These are phyloP conservation scores for Hyphopichia khmerensis DNA, from an alignment of 1,139 yeast species.

Conservation along the genomic window DNA sequence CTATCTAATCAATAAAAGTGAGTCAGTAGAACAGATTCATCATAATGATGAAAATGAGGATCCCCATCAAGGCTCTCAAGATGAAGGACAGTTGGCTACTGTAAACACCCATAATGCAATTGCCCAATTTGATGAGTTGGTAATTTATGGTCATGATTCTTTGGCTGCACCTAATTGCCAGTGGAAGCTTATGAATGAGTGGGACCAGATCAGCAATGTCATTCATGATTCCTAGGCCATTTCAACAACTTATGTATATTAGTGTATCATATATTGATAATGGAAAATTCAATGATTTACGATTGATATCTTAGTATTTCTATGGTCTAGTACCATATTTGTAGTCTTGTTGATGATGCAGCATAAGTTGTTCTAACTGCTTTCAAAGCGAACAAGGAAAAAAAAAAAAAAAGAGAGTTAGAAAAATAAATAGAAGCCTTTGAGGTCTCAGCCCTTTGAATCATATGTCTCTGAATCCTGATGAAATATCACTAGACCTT, in stretches of 20 bases:
- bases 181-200: constrained; percentile 36
- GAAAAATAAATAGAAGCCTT: no score
- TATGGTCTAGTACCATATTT: no score
- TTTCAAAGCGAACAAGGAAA: no score
- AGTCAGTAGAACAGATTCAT: constrained; percentile 20
- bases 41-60: constrained; percentile 12
- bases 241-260: no score
- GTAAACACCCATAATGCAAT: constrained; percentile 28
- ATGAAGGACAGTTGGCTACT: constrained; percentile 7
- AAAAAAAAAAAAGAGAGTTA: no score
- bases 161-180: constrained; percentile 28
- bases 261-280: neutral
- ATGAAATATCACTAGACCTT: neutral
- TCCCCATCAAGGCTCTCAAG: constrained; percentile 16
- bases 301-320: no score
- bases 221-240: constrained; percentile 33
- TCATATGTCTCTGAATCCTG: no score
- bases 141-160: constrained; percentile 42
- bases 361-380: no score
- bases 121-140: constrained; percentile 30
- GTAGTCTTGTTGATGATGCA: no score
- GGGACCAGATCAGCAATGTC: constrained; percentile 29
- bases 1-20: constrained; percentile 30
- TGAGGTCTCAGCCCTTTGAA: no score
- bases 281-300: no score